These are phyloP conservation scores for Trichoderma koningiopsis DNA, from an alignment of 2,329 filamentous ascomycete species.

Conservation along the genomic window DNA sequence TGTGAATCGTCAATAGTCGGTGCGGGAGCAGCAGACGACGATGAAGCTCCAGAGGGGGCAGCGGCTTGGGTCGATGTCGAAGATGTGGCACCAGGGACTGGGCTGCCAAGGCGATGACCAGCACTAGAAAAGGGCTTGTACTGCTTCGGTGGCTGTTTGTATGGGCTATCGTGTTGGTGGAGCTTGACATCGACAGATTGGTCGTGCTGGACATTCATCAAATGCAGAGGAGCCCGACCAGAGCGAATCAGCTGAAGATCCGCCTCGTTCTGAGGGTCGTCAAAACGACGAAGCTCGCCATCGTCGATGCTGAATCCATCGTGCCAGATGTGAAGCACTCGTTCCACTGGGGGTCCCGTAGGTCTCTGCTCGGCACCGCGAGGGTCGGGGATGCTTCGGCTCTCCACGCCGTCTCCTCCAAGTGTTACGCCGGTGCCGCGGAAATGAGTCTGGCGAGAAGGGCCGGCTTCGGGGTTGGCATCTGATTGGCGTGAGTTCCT, in stretches of 20 bases:
- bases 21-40: constrained; percentile 36
- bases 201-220: constrained; percentile 74
- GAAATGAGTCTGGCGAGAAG: constrained; percentile 59
- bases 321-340: constrained; percentile 76
- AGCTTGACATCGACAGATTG: constrained; percentile 80
- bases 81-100: constrained; percentile 63
- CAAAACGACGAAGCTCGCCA: constrained; percentile 74
- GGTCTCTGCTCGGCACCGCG: constrained; percentile 35
- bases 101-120: constrained; percentile 75
- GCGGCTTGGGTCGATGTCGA: constrained; percentile 36
- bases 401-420: constrained; percentile 75
- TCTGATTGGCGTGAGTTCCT: constrained; percentile 65
- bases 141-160: constrained; percentile 70
- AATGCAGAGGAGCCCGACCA: constrained; percentile 73
- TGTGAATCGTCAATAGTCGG: constrained; percentile 62
- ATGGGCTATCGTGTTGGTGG: constrained; percentile 71
- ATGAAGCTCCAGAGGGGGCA: constrained; percentile 41
- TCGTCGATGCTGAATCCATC: constrained; percentile 87
- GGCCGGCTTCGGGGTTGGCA: constrained; percentile 51
- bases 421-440: constrained; percentile 73
- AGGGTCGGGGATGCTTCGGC: constrained; percentile 67
- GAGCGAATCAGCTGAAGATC: constrained; percentile 75
- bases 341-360: constrained; percentile 57
- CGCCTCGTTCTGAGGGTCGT: constrained; percentile 73
- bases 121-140: constrained; percentile 75